Percentiles rank a stretch among this genome's conserved stretches.
These are phyloP conservation scores for Fusarium tuaranense DNA, from an alignment of 2,329 filamentous ascomycete genomes.

Conservation along the genomic window DNA sequence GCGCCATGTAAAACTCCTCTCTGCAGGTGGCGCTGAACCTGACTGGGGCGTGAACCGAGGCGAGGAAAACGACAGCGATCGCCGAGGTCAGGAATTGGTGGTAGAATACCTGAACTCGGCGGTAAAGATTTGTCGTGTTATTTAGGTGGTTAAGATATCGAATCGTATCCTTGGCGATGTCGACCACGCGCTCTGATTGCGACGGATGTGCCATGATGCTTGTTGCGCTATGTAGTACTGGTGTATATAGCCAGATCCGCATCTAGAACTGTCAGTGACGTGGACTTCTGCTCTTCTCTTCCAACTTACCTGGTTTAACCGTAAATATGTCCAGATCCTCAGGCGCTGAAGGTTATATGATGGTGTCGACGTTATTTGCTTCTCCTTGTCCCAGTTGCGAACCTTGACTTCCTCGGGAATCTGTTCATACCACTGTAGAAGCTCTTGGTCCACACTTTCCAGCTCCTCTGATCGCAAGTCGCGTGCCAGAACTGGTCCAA, in stretches of 20 bases:
- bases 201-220: slow-evolving; percentile 82
- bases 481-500: slow-evolving; percentile 69
- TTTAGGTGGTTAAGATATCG: slow-evolving; percentile 78
- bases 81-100: slow-evolving; percentile 84
- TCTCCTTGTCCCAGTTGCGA: slow-evolving; percentile 69
- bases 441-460: slow-evolving; percentile 83
- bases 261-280: slow-evolving; percentile 58
- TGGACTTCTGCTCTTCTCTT: no score
- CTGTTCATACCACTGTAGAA: slow-evolving; percentile 86
- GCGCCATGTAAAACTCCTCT: slow-evolving; percentile 82
- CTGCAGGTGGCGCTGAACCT: slow-evolving; percentile 76
- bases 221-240: slow-evolving; percentile 84
- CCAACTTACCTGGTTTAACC: slow-evolving; percentile 77
- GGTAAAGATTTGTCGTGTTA: slow-evolving; percentile 78
- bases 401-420: slow-evolving; percentile 72
- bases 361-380: slow-evolving; percentile 64
- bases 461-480: slow-evolving; percentile 81
- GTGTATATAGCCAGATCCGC: slow-evolving; percentile 88
- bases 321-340: slow-evolving; percentile 85
- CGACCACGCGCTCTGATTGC: slow-evolving; percentile 80
- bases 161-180: slow-evolving; percentile 82
- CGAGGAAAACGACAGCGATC: slow-evolving; percentile 80
- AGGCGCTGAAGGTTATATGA: slow-evolving; percentile 78
- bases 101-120: slow-evolving; percentile 79
- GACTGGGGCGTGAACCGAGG: slow-evolving; percentile 79